Conservation (phyloP, 2,329 filamentous ascomycete species). For the Epichloe hybrida region DNA sequence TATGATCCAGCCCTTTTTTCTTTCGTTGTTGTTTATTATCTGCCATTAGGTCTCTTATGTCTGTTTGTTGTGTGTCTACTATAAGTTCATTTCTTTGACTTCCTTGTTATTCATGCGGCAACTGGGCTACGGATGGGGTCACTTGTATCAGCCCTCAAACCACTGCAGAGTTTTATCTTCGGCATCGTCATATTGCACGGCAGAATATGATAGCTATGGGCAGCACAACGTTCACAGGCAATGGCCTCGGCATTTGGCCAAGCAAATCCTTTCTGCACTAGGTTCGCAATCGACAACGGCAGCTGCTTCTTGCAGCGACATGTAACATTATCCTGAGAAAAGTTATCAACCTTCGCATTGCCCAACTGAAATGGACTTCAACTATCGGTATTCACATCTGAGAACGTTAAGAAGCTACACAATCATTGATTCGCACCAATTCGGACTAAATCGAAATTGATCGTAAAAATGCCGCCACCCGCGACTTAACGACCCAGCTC, state of each 20-base stretch:
- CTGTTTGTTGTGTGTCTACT: constrained; percentile 12
- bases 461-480: constrained; percentile 20
- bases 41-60: constrained; percentile 1
- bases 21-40: background rate
- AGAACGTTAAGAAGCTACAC: constrained; percentile 5
- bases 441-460: constrained; percentile 16
- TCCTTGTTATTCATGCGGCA: constrained; percentile 20
- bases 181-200: constrained; percentile 24
- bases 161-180: constrained; percentile 26
- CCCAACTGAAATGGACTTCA: constrained; percentile 14
- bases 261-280: constrained; percentile 21
- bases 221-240: constrained; percentile 22
- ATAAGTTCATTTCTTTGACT: constrained; percentile 12
- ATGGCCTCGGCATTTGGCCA: constrained; percentile 19
- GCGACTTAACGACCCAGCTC: constrained; percentile 14
- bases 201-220: constrained; percentile 24
- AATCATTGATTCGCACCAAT: constrained; percentile 4
- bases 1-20: background rate
- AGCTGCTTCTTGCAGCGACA: constrained; percentile 16
- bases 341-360: constrained; percentile 14
- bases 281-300: constrained; percentile 19
- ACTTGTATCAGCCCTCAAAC: constrained; percentile 26
- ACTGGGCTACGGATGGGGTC: constrained; percentile 22
- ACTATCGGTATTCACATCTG: constrained; percentile 13
- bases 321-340: constrained; percentile 15